Evolutionary conservation across 331 rosid genomes (phyloP), one percentile per base, ranked within the genome.

Genomic region (Erythrophleum ivorense): DNA sequence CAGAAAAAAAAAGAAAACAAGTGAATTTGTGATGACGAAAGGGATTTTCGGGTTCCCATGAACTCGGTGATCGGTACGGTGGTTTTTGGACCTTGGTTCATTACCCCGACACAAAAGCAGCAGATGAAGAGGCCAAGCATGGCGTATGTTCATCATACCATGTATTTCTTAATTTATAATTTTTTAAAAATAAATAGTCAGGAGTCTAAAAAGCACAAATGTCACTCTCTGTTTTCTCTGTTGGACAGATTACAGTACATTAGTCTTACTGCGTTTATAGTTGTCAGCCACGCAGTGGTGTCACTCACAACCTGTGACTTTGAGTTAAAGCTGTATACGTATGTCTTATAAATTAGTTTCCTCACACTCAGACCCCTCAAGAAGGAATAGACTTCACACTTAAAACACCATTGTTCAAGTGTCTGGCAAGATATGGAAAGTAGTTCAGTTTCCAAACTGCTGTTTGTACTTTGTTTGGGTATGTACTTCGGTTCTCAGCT

Each of bases 401-500:
- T 36, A 4, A 2, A 36, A 36, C 40, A 36, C 40, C 2, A 36
- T 36, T 24, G 29, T 24, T 24, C 29, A 75, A 21, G 59, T 48
- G 57, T 45, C 58, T 18, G 59, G 48, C 31, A 29, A 65, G 81
- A 64, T 8, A 92, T 94, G 99, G 91, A 83, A 85, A 77, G 81
- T 69, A 91, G 36, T 84, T 84, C 85, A 58, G 88, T 88, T 90
- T 87, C 89, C 79, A 94, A 85, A 87, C 58, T 85, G 41, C 65
- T 86, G 21, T 57, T 91, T 67, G 77, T 88, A 9, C 75, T 89
- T 63, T 88, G 89, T 19, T 75, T 87, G 38, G 87, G 82, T 45
- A 84, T 88, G 75, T 71, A 49, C 67, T 52, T 91, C 81, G 82
- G 87, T 84, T 54, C 84, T 74, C 88, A 82, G 72, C 50, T 92